Evolutionary conservation across 306 rosid genomes (phyloP), one percentile per base, ranked within the genome.

Genomic region (Oemleria cerasiformis): DNA sequence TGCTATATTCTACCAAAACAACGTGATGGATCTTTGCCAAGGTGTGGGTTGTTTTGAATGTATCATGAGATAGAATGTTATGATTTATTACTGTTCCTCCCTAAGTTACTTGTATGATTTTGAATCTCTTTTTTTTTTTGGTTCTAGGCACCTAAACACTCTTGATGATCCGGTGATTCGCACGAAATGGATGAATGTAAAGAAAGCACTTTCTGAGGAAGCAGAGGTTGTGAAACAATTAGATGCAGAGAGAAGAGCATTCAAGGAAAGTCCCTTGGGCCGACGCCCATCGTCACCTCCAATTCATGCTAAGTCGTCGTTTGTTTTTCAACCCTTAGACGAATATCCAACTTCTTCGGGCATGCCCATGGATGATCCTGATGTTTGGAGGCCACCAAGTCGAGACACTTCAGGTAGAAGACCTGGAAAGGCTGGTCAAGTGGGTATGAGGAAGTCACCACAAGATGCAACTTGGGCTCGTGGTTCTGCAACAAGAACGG

Each of bases 361-460:
- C 71, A 82, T 82, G 15, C 70, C 91, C 2, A 64, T 88, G 43
- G 98, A 90, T 59, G 98, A 92, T 84, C 97, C 98, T 34, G 97
- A 92, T 73, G 97, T 92, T 53, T 92, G 97, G 98, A 86, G 97
- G 75, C 97, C 98, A 23, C 98, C 98, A 69, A 92, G 92, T 74
- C 83, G 92, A 73, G 97, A 92, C 77, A 75, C 79, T 39, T 13
- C 86, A 8, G 68, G 67, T 71, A 79, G 97, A 82, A 87, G 98
- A 67, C 84, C 91, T n/a, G 77, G 79, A 4, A 86, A 96, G 79
- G 63, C 86, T 53, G 87, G 89, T 67, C 91, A 76, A 76, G 86
- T 74, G 53, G 86, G 86, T 72, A 78, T 19, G 68, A 86, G 97
- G 71, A 92, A 85, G 78, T 86, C 96, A 16, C 81, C 92, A 5